These are phyloP conservation scores for Desmodesmus armatus DNA, from an alignment of 139 green algal genomes.

Conservation along the genomic window DNA sequence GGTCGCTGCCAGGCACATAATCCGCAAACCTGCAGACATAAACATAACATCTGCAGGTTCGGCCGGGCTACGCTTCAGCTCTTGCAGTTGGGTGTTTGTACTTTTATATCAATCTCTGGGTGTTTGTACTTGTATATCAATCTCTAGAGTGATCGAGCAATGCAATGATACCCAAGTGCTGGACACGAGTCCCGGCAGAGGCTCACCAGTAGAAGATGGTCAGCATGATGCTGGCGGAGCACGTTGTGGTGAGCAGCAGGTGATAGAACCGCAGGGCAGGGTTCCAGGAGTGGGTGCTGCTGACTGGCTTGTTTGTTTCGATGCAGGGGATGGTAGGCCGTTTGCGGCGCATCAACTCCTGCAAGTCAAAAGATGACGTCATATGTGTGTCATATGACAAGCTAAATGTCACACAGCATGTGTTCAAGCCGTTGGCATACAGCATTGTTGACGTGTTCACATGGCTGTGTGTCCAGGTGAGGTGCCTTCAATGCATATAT, in stretches of 20 bases:
- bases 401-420: background rate
- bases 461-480: too few relatives aligned
- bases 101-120: too few relatives aligned
- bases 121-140: too few relatives aligned
- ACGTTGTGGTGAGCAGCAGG: slow-evolving; percentile 20
- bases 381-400: background rate
- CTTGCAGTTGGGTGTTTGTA: too few relatives aligned
- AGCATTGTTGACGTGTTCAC: too few relatives aligned
- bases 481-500: too few relatives aligned
- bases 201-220: slow-evolving; percentile 45
- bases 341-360: background rate
- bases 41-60: too few relatives aligned
- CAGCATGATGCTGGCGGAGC: slow-evolving; percentile 32
- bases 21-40: background rate
- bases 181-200: too few relatives aligned
- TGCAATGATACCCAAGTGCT: too few relatives aligned
- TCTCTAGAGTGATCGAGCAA: too few relatives aligned
- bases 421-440: background rate
- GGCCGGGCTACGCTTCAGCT: too few relatives aligned
- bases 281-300: background rate
- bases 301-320: background rate
- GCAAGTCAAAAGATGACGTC: background rate
- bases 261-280: background rate
- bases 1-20: background rate
- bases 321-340: slow-evolving; percentile 10